Evolutionary conservation across 2,329 filamentous ascomycete genomes (phyloP).

Genomic region (Tolypocladium ophioglossoides): DNA sequence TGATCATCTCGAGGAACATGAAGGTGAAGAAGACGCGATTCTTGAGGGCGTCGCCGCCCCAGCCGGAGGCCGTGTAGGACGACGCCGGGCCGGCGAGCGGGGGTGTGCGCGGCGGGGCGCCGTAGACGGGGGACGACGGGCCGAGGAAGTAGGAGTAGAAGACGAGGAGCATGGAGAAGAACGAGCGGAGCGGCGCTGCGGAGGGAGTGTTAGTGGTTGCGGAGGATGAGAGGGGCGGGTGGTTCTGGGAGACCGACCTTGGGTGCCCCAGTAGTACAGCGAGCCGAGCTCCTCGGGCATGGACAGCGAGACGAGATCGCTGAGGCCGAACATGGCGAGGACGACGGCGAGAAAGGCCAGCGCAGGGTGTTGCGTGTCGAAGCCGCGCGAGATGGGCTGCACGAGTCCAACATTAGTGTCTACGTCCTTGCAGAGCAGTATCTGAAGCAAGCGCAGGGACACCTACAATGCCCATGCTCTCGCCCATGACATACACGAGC

Average conservation of each 20-base stretch:
- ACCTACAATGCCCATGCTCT: conserved; percentile 71
- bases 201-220: conserved; percentile 1
- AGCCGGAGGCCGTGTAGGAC: conserved; percentile 25
- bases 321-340: conserved; percentile 49
- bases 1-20: conserved; percentile 70
- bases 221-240: not conserved
- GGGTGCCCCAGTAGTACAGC: conserved; percentile 54
- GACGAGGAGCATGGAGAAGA: conserved; percentile 49
- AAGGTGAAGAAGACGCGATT: conserved; percentile 80
- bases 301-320: conserved; percentile 55
- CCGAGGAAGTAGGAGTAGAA: conserved; percentile 56
- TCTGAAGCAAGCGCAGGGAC: not conserved
- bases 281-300: conserved; percentile 56
- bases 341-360: conserved; percentile 64
- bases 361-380: conserved; percentile 58
- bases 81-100: conserved; percentile 21
- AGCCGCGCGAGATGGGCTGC: conserved; percentile 54
- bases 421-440: no score
- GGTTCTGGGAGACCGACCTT: conserved; percentile 43
- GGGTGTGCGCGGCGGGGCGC: conserved; percentile 11
- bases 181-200: conserved; percentile 51
- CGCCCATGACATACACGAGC: conserved; percentile 70
- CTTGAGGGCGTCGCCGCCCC: conserved; percentile 59
- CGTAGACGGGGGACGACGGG: conserved; percentile 37
- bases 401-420: not conserved